A percentile compares a stretch with the other conserved stretches of the same genome.
These are phyloP conservation scores for Trypanosoma lewisi DNA, from an alignment of 208 protist genomes.

Conservation along the genomic window DNA sequence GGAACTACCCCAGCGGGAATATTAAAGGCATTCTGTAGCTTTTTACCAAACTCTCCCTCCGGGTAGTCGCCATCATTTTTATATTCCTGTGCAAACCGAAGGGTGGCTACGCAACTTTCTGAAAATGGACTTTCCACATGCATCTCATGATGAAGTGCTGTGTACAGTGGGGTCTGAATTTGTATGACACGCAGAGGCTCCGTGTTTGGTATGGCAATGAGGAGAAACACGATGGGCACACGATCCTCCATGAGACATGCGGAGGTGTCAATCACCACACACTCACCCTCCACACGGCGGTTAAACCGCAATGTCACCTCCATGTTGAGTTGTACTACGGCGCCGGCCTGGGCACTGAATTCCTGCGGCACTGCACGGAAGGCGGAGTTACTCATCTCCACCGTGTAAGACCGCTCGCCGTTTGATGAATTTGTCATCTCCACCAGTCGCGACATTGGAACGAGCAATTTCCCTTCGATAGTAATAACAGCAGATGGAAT, in stretches of 20 bases:
- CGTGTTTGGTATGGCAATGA: constrained; percentile 58
- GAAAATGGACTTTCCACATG: constrained; percentile 81
- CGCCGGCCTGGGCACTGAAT: constrained; percentile 61
- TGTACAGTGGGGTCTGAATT: constrained; percentile 79
- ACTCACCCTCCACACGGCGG: constrained; percentile 48
- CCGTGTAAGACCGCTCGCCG: constrained; percentile 62
- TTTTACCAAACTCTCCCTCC: constrained; percentile 37
- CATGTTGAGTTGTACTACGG: constrained; percentile 46
- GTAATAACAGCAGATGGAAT: constrained; percentile 56
- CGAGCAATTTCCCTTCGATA: constrained; percentile 82
- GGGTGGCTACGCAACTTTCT: constrained; percentile 68
- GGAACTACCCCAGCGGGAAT: constrained; percentile 66
- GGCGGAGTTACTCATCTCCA: constrained; percentile 55
- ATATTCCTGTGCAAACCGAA: constrained; percentile 74
- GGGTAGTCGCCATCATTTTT: constrained; percentile 32
- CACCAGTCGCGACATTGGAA: constrained; percentile 64
- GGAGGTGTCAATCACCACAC: constrained; percentile 65
- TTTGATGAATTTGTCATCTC: constrained; percentile 76
- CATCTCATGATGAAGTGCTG: constrained; percentile 62
- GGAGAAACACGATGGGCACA: constrained; percentile 63
- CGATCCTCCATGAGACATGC: constrained; percentile 47
- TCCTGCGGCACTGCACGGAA: constrained; percentile 59
- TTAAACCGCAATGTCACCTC: constrained; percentile 71
- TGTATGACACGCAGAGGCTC: constrained; percentile 67
- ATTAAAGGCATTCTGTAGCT: constrained; percentile 61